Conservation (phyloP, 139 green algal species). For the Chlorella ohadii region DNA sequence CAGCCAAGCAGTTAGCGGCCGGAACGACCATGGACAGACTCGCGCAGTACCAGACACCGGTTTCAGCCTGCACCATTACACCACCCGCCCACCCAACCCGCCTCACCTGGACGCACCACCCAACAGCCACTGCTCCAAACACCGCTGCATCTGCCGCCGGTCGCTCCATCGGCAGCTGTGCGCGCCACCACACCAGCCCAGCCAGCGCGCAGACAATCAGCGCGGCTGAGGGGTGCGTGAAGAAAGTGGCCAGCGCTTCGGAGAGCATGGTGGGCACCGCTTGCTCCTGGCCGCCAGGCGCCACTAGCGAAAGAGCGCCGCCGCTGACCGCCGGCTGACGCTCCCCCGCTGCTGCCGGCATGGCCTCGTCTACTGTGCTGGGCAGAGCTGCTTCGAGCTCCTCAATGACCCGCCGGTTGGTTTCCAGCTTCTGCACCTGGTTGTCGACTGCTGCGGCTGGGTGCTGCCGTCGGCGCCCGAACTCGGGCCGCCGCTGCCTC, state of each 20-base stretch:
- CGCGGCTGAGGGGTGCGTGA: slow-evolving; percentile 5
- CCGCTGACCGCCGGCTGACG: neutral
- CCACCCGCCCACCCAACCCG: too few relatives aligned
- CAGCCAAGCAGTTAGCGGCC: too few relatives aligned
- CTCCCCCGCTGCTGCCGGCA: neutral
- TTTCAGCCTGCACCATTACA: too few relatives aligned
- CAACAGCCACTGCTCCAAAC: neutral
- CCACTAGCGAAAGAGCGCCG: slow-evolving; percentile 1
- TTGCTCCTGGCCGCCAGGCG: neutral
- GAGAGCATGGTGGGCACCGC: slow-evolving; percentile 5
- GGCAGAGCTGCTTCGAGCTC: neutral
- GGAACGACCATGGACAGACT: too few relatives aligned
- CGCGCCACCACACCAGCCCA: neutral
- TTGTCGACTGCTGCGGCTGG: neutral
- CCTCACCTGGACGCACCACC: slow-evolving; percentile 13
- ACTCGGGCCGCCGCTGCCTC: neutral
- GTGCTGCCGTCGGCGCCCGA: neutral
- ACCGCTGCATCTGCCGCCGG: neutral
- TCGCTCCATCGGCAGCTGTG: neutral
- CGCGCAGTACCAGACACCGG: too few relatives aligned
- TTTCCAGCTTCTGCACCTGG: neutral
- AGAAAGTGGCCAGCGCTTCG: neutral
- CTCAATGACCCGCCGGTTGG: neutral
- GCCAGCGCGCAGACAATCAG: neutral
- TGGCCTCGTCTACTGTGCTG: neutral